Evolutionary conservation across 768 basidiomycete genomes (phyloP), one percentile per base, ranked within the genome.

Genomic region (Rhodotorula graminis): DNA sequence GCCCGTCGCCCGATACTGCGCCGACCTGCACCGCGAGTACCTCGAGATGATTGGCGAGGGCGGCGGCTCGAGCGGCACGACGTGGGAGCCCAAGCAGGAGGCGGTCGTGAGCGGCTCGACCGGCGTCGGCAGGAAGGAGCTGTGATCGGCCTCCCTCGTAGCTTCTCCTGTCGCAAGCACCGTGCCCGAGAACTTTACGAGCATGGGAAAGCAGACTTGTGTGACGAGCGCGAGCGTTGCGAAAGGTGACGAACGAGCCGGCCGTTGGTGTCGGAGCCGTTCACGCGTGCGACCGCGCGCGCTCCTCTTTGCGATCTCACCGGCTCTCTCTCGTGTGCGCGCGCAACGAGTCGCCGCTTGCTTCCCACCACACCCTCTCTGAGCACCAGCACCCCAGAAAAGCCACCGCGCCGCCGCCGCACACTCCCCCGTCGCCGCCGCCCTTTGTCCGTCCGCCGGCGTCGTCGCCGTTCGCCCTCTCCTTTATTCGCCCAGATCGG

Each of bases 41-140:
- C 62, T 44, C 49, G 74, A 75, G 70, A 67, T 75, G 70, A 16
- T 71, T 11, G 73, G 73, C 19, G 57, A 69, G 49, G 71, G 71
- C 8, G 60, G 44, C 4, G 64, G 67, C 0, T 65, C 63, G 21
- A 37, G 21, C n/a, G 71, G 67, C 12, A 58, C 61, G 63, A 62
- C 64, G n/a, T 72, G 50, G 66, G 29, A 52, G 40, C 59, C 58
- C 3, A 23, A 55, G 29, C 27, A 25, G 14, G n/a, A n/a, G 12
- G 15, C 53, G 14, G 53, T n/a, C 27, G 50, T 12, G 23, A 25
- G 50, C n/a, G 27, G n/a, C 29, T 8, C 25, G 25, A n/a, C 23
- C 25, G 25, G 50, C 27, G 25, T 12, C 11, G n/a, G 8, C 25
- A 66, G 44, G 61, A 61, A 42, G 59, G 21, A 42, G 42, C 25